Conservation (phyloP, 2,329 filamentous ascomycete species). For the Neofusicoccum kwambonambiense region DNA sequence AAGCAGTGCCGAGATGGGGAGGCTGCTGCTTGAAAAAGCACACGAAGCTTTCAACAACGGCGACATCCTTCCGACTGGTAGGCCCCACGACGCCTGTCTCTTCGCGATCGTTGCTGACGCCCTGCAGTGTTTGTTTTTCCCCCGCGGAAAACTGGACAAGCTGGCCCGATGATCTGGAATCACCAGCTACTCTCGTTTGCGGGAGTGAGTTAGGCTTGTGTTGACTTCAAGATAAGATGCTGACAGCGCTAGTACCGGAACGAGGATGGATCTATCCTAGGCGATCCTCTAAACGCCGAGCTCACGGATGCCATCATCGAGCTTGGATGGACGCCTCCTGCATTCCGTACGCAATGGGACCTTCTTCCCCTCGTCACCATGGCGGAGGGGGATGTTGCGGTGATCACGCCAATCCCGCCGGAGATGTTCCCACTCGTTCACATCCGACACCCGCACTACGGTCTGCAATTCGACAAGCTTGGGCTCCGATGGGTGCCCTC, state of each 20-base stretch:
- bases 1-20: conserved; percentile 26
- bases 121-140: conserved; percentile 28
- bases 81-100: not conserved
- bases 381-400: conserved; percentile 27
- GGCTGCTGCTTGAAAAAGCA: conserved; percentile 20
- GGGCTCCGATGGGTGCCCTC: conserved; percentile 28
- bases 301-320: conserved; percentile 28
- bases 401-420: conserved; percentile 24
- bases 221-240: not conserved
- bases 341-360: conserved; percentile 26
- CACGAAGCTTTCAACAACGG: conserved; percentile 26
- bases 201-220: conserved; percentile 15
- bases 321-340: conserved; percentile 29
- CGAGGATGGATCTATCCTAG: conserved; percentile 25
- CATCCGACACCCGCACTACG: conserved; percentile 26
- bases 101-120: too few species aligned
- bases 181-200: conserved; percentile 29
- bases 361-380: conserved; percentile 29
- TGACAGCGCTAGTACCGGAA: conserved; percentile 20
- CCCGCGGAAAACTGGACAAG: conserved; percentile 21
- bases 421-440: conserved; percentile 22
- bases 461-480: conserved; percentile 25
- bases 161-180: conserved; percentile 30
- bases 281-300: conserved; percentile 27
- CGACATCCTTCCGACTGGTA: conserved; percentile 26